These are phyloP conservation scores for Phytophthora brassicae DNA, from an alignment of 352 stramenopile species.

Conservation along the genomic window DNA sequence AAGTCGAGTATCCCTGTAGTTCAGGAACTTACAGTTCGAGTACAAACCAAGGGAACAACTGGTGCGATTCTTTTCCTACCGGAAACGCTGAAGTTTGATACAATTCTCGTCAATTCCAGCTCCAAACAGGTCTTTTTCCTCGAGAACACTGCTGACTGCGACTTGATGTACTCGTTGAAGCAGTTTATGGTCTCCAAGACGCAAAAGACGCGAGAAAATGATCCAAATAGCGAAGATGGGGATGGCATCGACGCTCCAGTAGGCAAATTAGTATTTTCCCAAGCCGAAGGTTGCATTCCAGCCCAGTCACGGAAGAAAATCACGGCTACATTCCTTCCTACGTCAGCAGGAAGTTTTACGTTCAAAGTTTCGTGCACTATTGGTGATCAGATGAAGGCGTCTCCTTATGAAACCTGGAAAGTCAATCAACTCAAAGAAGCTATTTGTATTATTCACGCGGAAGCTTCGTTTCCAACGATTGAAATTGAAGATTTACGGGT, in stretches of 20 bases:
- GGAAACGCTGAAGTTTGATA: constrained; percentile 63
- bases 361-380: constrained; percentile 73
- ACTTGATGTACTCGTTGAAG: constrained; percentile 58
- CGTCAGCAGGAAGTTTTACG: constrained; percentile 60
- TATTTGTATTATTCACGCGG: constrained; percentile 53
- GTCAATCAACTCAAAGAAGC: constrained; percentile 30
- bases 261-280: constrained; percentile 54
- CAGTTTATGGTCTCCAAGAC: constrained; percentile 41
- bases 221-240: constrained; percentile 10
- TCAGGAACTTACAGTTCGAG: constrained; percentile 60
- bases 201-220: not conserved
- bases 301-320: constrained; percentile 80
- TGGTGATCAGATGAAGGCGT: constrained; percentile 18
- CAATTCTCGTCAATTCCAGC: constrained; percentile 84
- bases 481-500: constrained; percentile 85
- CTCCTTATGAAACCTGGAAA: constrained; percentile 29
- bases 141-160: constrained; percentile 81
- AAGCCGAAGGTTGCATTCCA: constrained; percentile 62
- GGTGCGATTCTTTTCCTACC: constrained; percentile 85
- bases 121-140: constrained; percentile 65
- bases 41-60: constrained; percentile 72
- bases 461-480: constrained; percentile 87
- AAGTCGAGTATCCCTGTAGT: constrained; percentile 45
- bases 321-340: constrained; percentile 73
- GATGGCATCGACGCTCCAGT: not conserved